Percentiles rank a stretch among this genome's conserved stretches.
Evolutionary conservation across 1,284 basidiomycete species (phyloP).

Genomic region (Macrocybe sp.): DNA sequence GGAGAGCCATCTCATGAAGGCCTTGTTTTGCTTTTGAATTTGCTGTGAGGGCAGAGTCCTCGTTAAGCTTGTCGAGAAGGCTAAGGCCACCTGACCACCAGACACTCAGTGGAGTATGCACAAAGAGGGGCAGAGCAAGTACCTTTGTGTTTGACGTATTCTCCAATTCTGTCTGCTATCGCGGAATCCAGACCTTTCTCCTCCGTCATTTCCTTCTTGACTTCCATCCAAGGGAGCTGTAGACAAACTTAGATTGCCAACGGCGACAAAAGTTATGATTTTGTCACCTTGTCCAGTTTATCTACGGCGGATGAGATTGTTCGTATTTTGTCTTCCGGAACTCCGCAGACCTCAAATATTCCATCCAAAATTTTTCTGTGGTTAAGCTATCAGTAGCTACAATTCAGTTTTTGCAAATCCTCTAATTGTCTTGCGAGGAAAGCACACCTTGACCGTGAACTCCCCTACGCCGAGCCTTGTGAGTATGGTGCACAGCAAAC

Average conservation of each 20-base stretch:
- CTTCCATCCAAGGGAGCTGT: constrained; percentile 85
- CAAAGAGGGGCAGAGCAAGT: constrained; percentile 9
- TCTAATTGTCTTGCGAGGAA: not conserved
- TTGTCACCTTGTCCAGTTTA: constrained; percentile 90
- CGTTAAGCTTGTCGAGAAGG: constrained; percentile 72
- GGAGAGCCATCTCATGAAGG: constrained; percentile 83
- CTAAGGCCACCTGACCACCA: constrained; percentile 61
- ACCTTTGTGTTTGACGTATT: constrained; percentile 96
- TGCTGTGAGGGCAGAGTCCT: constrained; percentile 62
- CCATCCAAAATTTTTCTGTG: constrained; percentile 98
- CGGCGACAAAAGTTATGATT: not conserved
- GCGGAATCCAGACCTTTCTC: constrained; percentile 89
- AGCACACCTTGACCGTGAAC: constrained; percentile 85
- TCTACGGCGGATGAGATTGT: constrained; percentile 97
- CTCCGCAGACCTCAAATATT: constrained; percentile 95
- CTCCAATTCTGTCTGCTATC: constrained; percentile 91
- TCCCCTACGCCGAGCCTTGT: constrained; percentile 86
- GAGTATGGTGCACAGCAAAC: constrained; percentile 80
- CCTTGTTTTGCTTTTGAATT: constrained; percentile 82
- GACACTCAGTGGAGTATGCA: constrained; percentile 1
- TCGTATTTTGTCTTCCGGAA: constrained; percentile 87
- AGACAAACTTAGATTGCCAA: not conserved
- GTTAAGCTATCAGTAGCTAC: constrained; percentile 61
- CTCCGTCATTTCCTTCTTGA: constrained; percentile 93
- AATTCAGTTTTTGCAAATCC: not conserved